phyloP scores from a whole-genome alignment of 345 rosid species.

The Laguncularia racemosa region DNA sequence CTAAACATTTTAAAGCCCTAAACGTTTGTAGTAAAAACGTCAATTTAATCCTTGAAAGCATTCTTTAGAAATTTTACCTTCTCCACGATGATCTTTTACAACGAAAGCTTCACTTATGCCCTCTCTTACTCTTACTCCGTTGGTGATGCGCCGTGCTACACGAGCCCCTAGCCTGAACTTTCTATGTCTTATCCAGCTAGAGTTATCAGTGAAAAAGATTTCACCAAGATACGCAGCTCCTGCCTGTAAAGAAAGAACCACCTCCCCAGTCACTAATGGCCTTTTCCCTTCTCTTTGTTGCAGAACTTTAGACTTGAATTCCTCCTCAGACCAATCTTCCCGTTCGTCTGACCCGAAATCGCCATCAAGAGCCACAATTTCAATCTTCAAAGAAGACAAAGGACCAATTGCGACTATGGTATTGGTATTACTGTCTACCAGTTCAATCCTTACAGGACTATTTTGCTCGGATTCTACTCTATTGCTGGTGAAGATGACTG shows the following conservation, averaged over 20 bases:
- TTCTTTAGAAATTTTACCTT: constrained; percentile 14
- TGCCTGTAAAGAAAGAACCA: constrained; percentile 5
- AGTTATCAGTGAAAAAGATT: constrained; percentile 31
- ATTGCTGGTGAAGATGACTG: constrained; percentile 22
- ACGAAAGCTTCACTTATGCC: constrained; percentile 30
- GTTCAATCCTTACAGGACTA: constrained; percentile 11
- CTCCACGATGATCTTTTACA: constrained; percentile 40
- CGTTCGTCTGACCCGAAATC: constrained; percentile 22
- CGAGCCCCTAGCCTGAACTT: constrained; percentile 33
- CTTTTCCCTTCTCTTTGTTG: constrained; percentile 34
- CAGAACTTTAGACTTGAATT: constrained; percentile 19
- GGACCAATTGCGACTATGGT: constrained; percentile 19
- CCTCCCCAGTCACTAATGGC: constrained; percentile 31
- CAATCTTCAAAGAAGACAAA: constrained; percentile 24
- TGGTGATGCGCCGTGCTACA: constrained; percentile 3
- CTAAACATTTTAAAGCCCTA: too few relatives aligned
- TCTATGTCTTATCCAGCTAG: constrained; percentile 30
- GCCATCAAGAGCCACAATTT: constrained; percentile 22
- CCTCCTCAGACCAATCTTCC: constrained; percentile 26
- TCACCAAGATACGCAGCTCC: constrained; percentile 25
- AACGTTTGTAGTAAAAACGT: too few relatives aligned
- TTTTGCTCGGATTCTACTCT: constrained; percentile 16
- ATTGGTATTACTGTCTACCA: constrained; percentile 22
- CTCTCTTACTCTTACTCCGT: constrained; percentile 25
- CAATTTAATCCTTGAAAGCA: too few relatives aligned